Conservation (phyloP, 164 flowering plant genomes). For the Vitis rupestris region DNA sequence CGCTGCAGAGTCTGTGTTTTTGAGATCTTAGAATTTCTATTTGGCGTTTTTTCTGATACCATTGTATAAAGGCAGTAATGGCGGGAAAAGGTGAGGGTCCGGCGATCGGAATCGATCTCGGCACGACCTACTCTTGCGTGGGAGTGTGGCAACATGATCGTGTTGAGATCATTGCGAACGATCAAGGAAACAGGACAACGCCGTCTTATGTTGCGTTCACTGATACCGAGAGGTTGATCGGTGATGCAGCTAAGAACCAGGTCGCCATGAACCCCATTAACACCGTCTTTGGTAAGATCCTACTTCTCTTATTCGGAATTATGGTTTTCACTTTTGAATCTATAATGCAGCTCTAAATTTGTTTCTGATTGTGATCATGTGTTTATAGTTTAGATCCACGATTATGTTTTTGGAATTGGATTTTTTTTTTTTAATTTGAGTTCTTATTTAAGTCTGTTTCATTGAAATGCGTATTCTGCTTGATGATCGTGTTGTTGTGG, state of each 20-base stretch:
- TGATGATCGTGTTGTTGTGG: no score
- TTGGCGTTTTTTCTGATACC: not conserved
- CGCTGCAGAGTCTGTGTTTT: no score
- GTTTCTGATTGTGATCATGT: no score
- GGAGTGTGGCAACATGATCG: constrained; percentile 47
- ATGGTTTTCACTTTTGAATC: no score
- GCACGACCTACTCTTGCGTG: constrained; percentile 40
- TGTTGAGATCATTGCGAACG: constrained; percentile 43
- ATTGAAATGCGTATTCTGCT: no score
- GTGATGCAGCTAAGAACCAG: constrained; percentile 50
- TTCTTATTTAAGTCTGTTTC: no score
- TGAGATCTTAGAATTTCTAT: not conserved
- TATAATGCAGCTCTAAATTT: no score
- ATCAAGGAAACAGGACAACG: constrained; percentile 42
- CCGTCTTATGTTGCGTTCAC: constrained; percentile 44
- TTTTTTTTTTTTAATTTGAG: no score
- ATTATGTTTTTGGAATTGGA: no score
- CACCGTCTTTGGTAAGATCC: constrained; percentile 39
- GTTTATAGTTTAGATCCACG: no score
- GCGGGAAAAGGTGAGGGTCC: constrained; percentile 46
- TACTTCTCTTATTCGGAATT: not conserved
- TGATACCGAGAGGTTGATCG: constrained; percentile 37
- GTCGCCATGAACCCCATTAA: constrained; percentile 44
- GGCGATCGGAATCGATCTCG: constrained; percentile 43
- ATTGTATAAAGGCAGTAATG: constrained; percentile 9